Evolutionary conservation across 495 filamentous ascomycete species (phyloP).

Genomic region (Friedmanniomyces endolithicus): DNA sequence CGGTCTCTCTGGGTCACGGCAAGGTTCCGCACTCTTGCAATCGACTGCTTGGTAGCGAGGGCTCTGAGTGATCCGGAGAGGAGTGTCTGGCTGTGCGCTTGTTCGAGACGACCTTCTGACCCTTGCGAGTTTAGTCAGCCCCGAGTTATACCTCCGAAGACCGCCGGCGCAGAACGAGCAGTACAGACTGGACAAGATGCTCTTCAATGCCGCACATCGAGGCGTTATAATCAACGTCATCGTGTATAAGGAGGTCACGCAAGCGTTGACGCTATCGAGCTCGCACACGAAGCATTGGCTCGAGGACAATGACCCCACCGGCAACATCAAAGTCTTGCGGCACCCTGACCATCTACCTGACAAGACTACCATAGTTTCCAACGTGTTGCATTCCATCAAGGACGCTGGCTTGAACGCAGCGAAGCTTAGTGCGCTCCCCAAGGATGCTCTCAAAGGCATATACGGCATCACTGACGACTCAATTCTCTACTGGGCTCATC

Average conservation of each 20-base stretch:
- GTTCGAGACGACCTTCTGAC: too few relatives aligned
- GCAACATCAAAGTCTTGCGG: conserved; percentile 79
- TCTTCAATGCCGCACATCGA: conserved; percentile 72
- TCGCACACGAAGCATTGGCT: conserved; percentile 74
- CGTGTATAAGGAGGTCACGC: conserved; percentile 89
- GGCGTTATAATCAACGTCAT: conserved; percentile 83
- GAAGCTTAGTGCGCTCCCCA: conserved; percentile 45
- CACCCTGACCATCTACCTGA: conserved; percentile 84
- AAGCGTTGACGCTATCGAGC: conserved; percentile 72
- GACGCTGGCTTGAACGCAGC: conserved; percentile 41
- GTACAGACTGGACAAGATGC: conserved; percentile 83
- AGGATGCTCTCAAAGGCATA: conserved; percentile 55
- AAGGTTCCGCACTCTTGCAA: too few relatives aligned
- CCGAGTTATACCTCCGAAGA: conserved; percentile 78
- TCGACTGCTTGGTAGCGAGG: too few relatives aligned
- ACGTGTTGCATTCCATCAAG: conserved; percentile 39
- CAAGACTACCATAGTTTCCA: conserved; percentile 43
- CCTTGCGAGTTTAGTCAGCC: too few relatives aligned
- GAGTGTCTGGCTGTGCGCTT: too few relatives aligned
- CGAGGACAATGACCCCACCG: conserved; percentile 11
- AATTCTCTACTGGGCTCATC: conserved; percentile 89
- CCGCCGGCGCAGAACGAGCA: conserved; percentile 70
- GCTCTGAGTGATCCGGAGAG: too few relatives aligned
- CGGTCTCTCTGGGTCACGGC: too few relatives aligned
- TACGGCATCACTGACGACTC: conserved; percentile 73